These are phyloP conservation scores for Solanum pimpinellifolium DNA, from an alignment of 257 asterid species.

Conservation along the genomic window DNA sequence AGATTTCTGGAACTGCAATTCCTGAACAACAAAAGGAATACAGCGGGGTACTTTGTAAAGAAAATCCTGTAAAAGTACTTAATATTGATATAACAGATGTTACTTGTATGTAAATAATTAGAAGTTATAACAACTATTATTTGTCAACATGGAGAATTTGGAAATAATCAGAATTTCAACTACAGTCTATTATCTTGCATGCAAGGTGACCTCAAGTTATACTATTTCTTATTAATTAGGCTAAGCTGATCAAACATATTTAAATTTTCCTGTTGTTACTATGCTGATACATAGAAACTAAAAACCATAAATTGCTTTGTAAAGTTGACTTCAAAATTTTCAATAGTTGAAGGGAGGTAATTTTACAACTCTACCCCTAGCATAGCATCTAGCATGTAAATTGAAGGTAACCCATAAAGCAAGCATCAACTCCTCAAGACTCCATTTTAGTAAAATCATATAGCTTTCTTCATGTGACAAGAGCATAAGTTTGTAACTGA, in stretches of 20 bases:
- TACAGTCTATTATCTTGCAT: neutral
- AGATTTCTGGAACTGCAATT: neutral
- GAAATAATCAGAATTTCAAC: neutral
- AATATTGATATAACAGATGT: neutral
- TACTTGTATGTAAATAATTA: neutral
- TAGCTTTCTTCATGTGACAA: neutral
- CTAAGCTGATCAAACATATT: neutral
- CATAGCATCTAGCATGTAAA: neutral
- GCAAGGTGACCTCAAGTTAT: neutral
- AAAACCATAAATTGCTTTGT: neutral
- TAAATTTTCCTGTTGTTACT: neutral
- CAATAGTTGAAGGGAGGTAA: neutral
- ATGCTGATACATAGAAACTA: neutral
- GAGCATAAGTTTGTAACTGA: neutral
- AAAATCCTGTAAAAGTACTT: neutral
- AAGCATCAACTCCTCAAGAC: neutral
- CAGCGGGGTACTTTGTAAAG: neutral
- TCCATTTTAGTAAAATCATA: neutral
- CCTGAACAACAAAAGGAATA: neutral
- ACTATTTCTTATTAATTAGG: neutral
- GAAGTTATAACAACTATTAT: neutral
- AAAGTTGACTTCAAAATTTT: neutral
- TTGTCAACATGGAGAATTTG: neutral
- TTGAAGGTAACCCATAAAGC: neutral
- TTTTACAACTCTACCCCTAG: neutral